Base-by-base conservation (phyloP, 352 stramenopile species). In the Phytopythium cucurbitacearum region DNA sequence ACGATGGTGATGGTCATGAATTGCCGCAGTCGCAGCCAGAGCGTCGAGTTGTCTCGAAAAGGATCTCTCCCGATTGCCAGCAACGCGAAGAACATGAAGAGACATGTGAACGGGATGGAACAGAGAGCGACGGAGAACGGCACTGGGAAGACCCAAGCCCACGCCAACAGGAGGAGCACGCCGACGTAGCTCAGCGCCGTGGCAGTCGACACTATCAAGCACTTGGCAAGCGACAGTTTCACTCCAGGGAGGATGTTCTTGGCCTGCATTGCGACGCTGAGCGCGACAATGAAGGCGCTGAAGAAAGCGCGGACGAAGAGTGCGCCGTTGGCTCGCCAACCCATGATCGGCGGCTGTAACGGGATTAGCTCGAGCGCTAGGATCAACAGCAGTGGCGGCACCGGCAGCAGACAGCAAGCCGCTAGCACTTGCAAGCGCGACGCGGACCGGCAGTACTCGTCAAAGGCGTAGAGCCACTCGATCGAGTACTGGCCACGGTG, bases 291-390 rank as follows among this genome's bases (percentile, higher is more conserved):
- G 4, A 60, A 33, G 0, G n/a, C 57, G 1, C 55, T 62, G n/a
- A 62, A 36, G 28, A 58, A 58, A 4, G 58, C 34, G 11, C 61
- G 56, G 13, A 65, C 46, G 48, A 48, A 77, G 36, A 70, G 56
- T 5, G 42, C 42, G 44, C 60, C 64, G 41, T 75, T 75, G 0
- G 46, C 54, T 46, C 48, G 44, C 54, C 55, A 69, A 3, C 62
- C 53, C 3, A 57, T 53, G 10, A 15, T 15, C 0, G 33, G 40
- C 5, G 32, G 13, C 16, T 13, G 36, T 3, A 64, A 40, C 3
- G 51, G 57, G 1, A 64, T 42, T 2, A 41, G 12, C 33, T 64
- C 51, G 1, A 60, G 32, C 13, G 40, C 33, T 28, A 56, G 16
- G 1, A 56, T 13, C 0, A 64, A n/a, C n/a, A 38, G 6, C 33